Conservation (phyloP, 177 flowering plant genomes). For the Vitis hybrid region DNA sequence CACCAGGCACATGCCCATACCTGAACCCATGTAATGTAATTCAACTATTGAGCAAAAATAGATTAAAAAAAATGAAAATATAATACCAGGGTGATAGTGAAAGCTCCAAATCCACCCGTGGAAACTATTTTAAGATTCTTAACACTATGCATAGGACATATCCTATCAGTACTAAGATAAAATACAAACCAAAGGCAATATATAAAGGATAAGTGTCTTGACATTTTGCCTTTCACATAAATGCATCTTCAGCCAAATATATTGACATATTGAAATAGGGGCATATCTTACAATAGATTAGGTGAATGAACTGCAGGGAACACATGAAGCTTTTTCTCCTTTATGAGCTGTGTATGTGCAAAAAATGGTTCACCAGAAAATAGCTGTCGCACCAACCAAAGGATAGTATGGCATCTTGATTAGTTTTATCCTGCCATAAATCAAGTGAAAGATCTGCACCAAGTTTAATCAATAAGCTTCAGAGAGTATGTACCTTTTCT, state of each 20-base stretch:
- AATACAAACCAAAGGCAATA: too few species aligned
- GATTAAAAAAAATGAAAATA: too few species aligned
- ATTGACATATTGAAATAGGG: neutral
- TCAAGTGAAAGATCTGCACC: neutral
- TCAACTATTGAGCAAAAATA: too few species aligned
- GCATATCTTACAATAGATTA: slow-evolving; percentile 55
- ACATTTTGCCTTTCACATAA: too few species aligned
- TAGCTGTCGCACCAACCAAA: slow-evolving; percentile 47
- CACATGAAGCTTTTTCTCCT: slow-evolving; percentile 60
- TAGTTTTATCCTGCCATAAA: neutral
- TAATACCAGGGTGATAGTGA: too few species aligned
- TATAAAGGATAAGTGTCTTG: too few species aligned
- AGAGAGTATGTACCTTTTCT: slow-evolving; percentile 51
- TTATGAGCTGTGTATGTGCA: slow-evolving; percentile 61
- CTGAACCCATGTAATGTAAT: too few species aligned
- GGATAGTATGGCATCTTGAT: neutral
- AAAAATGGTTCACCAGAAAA: slow-evolving; percentile 76
- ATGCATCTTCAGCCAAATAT: neutral
- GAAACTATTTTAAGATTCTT: too few species aligned
- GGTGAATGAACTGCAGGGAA: slow-evolving; percentile 67
- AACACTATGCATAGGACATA: too few species aligned
- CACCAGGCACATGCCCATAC: too few species aligned
- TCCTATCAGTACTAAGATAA: too few species aligned
- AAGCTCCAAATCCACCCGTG: too few species aligned
- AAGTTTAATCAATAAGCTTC: neutral